Evolutionary conservation across 2,329 filamentous ascomycete species (phyloP).

Genomic region (Fusarium graminum): DNA sequence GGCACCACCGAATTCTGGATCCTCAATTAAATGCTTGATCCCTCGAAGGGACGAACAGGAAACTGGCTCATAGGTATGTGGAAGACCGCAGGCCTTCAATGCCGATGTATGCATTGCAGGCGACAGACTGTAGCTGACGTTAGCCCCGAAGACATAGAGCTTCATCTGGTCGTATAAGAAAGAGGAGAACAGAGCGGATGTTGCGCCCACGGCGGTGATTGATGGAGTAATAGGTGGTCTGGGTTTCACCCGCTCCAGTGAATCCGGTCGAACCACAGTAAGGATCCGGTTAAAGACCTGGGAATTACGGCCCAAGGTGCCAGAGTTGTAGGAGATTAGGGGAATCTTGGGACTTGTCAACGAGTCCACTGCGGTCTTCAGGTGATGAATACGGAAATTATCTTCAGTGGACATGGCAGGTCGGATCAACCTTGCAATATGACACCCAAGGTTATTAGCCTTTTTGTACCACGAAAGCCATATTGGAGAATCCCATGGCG

Average conservation of each 20-base stretch:
- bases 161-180: slow-evolving; percentile 77
- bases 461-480: slow-evolving; percentile 70
- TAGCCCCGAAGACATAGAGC: slow-evolving; percentile 80
- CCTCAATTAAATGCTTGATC: slow-evolving; percentile 73
- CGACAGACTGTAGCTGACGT: slow-evolving; percentile 78
- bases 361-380: slow-evolving; percentile 64
- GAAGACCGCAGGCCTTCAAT: slow-evolving; percentile 75
- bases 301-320: slow-evolving; percentile 71
- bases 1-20: slow-evolving; percentile 77
- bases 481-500: slow-evolving; percentile 68
- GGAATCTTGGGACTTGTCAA: slow-evolving; percentile 61
- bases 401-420: slow-evolving; percentile 70
- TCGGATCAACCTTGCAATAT: slow-evolving; percentile 72
- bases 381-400: slow-evolving; percentile 70
- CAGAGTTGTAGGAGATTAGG: slow-evolving; percentile 75
- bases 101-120: slow-evolving; percentile 83
- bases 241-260: slow-evolving; percentile 34
- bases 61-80: slow-evolving; percentile 74
- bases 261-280: slow-evolving; percentile 68
- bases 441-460: slow-evolving; percentile 69
- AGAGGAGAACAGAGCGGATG: slow-evolving; percentile 73
- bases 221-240: slow-evolving; percentile 46
- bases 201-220: slow-evolving; percentile 73
- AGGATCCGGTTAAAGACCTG: slow-evolving; percentile 75
- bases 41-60: slow-evolving; percentile 73